phyloP scores from a whole-genome alignment of 2,329 filamentous ascomycete species.

The Stachybotrys chartarum region DNA sequence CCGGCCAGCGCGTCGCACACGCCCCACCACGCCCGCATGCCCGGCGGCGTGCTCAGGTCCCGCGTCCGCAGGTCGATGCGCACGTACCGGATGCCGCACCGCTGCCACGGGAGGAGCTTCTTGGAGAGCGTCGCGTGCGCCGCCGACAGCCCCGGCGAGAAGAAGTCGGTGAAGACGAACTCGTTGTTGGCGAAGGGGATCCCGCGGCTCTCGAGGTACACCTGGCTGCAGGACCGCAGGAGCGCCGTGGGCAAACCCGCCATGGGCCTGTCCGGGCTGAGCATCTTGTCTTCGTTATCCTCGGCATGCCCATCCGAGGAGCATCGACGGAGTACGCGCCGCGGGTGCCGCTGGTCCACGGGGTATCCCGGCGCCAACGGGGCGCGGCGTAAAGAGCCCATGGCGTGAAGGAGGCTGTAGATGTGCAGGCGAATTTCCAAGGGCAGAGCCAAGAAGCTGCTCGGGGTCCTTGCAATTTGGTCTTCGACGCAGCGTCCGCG shows the following conservation, averaged over 20 bases:
- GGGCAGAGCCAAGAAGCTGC: constrained; percentile 27
- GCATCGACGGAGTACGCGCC: constrained; percentile 19
- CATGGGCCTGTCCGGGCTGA: constrained; percentile 27
- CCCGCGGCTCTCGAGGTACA: constrained; percentile 33
- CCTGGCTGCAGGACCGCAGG: constrained; percentile 27
- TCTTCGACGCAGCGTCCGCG: too few species aligned
- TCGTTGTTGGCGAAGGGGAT: constrained; percentile 36
- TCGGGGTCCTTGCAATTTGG: too few species aligned
- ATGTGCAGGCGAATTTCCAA: constrained; percentile 39
- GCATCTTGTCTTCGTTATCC: constrained; percentile 7
- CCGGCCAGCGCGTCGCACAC: constrained; percentile 27
- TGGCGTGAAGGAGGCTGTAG: constrained; percentile 33
- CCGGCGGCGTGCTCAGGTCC: constrained; percentile 23
- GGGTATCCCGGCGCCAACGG: constrained; percentile 34
- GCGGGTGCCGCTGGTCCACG: constrained; percentile 18
- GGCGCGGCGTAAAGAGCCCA: constrained; percentile 28
- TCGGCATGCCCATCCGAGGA: constrained; percentile 4
- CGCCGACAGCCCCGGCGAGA: constrained; percentile 34
- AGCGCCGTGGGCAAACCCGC: constrained; percentile 33
- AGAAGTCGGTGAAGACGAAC: constrained; percentile 39
- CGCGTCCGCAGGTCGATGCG: constrained; percentile 31
- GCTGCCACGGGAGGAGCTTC: constrained; percentile 33
- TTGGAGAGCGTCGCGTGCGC: constrained; percentile 26
- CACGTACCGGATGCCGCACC: constrained; percentile 27
- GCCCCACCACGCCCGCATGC: constrained; percentile 24